Evolutionary conservation across 176 grass and related monocot species (phyloP), one percentile per base, ranked within the genome.

Genomic region (Ensete ventricosum): DNA sequence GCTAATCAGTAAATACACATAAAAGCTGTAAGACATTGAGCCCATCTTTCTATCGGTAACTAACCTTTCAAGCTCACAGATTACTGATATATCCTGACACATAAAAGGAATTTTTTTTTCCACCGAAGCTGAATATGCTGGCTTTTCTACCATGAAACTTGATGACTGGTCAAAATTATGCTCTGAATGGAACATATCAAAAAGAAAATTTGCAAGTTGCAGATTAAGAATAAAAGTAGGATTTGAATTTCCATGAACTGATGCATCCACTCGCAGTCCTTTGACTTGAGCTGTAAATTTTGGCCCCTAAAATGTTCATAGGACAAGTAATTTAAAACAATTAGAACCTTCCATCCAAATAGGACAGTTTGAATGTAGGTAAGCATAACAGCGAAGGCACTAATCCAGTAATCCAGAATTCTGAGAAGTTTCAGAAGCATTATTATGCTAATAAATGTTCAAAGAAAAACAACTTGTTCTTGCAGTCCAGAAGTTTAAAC

Each of bases 201-300:
- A 77, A 88, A 84, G 83, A 81, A 97, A 82, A 83, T 90, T 81
- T 71, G 85, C 43, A 54, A 93, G 27, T 53, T 89, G 86, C 69
- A 93, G 50, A 68, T 82, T 72, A 89, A 90, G 76, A 80, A 80
- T 81, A 55, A 92, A 81, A 79, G 80, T 62, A 2, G 77, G 80
- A 79, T 93, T 20, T 7, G 79, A 73, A 81, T 76, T 85, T 80
- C 84, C 84, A 64, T 80, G 77, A 89, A 88, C 92, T 67, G 80
- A 86, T 81, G 92, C 82, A 68, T 87, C 90, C 69, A 91, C 82
- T 78, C 83, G 85, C 23, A 97, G 27, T 72, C 87, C 84, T 76
- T 88, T 97, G 71, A 93, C 74, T 69, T 85, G 88, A 76, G 86
- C 22, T 77, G 81, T 84, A 93, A 81, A 84, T 87, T 90, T 97